Evolutionary conservation across 1,139 yeast species (phyloP).

Genomic region (Candida glucosophila): DNA sequence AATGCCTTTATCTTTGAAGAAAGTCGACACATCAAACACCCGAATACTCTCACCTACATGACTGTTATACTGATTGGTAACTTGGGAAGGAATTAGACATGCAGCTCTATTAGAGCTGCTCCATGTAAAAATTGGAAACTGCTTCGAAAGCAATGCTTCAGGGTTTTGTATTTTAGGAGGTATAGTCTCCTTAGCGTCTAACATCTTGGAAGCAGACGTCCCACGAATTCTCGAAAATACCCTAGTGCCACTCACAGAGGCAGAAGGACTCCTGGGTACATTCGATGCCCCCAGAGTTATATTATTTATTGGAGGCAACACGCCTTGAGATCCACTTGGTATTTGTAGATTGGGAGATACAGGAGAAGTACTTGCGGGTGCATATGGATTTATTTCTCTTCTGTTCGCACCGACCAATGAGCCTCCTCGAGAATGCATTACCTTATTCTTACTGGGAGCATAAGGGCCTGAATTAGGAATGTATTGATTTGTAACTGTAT

Average conservation of each 20-base stretch:
- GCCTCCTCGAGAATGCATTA: slow-evolving; percentile 35
- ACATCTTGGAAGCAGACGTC: slow-evolving; percentile 14
- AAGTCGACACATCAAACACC: slow-evolving; percentile 10
- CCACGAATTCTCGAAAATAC: slow-evolving; percentile 21
- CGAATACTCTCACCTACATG: slow-evolving; percentile 9
- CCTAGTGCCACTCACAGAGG: slow-evolving; percentile 13
- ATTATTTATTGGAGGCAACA: slow-evolving; percentile 2
- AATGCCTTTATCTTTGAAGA: slow-evolving; percentile 13
- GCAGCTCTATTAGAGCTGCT: slow-evolving; percentile 32
- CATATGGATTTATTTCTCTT: slow-evolving; percentile 37
- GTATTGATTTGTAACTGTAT: slow-evolving; percentile 29
- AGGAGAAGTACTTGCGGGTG: slow-evolving; percentile 19
- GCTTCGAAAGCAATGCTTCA: slow-evolving; percentile 37
- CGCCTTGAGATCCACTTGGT: slow-evolving; percentile 1
- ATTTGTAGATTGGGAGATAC: slow-evolving; percentile 2
- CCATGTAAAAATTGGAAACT: slow-evolving; percentile 77
- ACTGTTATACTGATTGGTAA: slow-evolving; percentile 7
- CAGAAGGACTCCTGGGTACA: slow-evolving; percentile 1
- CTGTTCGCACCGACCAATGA: slow-evolving; percentile 36
- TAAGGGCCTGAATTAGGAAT: slow-evolving; percentile 42
- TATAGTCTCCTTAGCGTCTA: slow-evolving; percentile 9
- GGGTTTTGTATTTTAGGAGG: slow-evolving; percentile 25
- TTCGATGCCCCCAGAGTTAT: slow-evolving; percentile 1
- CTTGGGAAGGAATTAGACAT: slow-evolving; percentile 18
- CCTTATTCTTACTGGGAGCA: slow-evolving; percentile 29